Base-by-base conservation (phyloP, 805 yeast species). In the Kurtzmaniella fragi region DNA sequence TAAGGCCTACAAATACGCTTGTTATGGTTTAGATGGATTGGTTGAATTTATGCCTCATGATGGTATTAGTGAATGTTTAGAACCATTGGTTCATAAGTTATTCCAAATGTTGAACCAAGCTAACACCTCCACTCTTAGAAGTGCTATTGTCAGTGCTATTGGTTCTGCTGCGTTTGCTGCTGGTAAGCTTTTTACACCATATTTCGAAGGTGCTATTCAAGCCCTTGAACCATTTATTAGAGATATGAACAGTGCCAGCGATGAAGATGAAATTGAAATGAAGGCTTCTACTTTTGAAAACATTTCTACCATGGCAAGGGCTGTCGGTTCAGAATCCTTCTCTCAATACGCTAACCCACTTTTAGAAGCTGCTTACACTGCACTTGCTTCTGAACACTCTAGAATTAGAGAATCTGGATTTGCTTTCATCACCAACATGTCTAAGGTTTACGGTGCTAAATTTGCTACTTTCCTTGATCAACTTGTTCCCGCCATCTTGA, bases 151-250 rank as follows among this genome's bases (percentile, higher is more conserved):
- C 43, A 85, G 95, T 39, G 96, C 97, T 30, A 86, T 93, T 59
- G 98, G 98, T 40, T 90, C 98, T 30, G 87, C 96, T 43, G 98
- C 99, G 23, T 89, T 83, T 57, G 95, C 98, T 41, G 80, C 96
- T 32, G 96, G 97, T 64, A 81, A 82, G 52, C 75, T 84, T 30
- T 93, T 86, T 65, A 70, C 75, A 43, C 97, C 98, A 43, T 93
- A 76, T 70, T 91, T 91, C 63, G 77, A 80, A 56, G 76, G 80
- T 46, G 84, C 96, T 37, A 79, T 91, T 50, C 80, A 82, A 59
- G 77, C 75, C 46, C 74, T 93, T 52, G 93, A 87, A 63, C 89
- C 88, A 44, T 91, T 80, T 59, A 80, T 90, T 52, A 32, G 27
- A 10, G 25, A 20, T 8, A 75, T 81, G 47, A 76, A 80, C 54